Percentiles rank a stretch among this genome's conserved stretches.
These are phyloP conservation scores for Vigna angularis DNA, from an alignment of 306 rosid species.

Conservation along the genomic window DNA sequence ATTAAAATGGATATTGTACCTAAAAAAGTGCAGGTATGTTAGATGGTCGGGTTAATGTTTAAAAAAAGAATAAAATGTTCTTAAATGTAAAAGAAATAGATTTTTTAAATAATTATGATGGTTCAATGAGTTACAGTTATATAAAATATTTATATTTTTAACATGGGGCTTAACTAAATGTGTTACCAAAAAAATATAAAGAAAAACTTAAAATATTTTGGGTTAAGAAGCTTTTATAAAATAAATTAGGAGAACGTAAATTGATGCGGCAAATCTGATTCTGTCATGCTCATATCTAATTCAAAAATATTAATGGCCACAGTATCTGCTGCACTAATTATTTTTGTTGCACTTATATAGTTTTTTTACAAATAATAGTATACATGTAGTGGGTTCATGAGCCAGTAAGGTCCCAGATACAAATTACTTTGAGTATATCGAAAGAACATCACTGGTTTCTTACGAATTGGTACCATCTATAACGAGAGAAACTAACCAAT, in stretches of 20 bases:
- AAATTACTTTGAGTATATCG: background rate
- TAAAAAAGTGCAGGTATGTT: background rate
- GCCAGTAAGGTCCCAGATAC: background rate
- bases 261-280: background rate
- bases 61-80: background rate
- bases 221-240: background rate
- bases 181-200: background rate
- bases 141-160: background rate
- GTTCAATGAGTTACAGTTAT: background rate
- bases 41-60: background rate
- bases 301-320: background rate
- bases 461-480: background rate
- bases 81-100: background rate
- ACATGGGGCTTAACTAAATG: background rate
- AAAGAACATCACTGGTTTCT: background rate
- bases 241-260: background rate
- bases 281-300: background rate
- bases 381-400: constrained; percentile 8
- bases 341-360: background rate
- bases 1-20: background rate
- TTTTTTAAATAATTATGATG: background rate
- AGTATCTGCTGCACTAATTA: background rate
- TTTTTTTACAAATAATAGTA: background rate
- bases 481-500: background rate
- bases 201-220: background rate